Evolutionary conservation across 2,329 filamentous ascomycete genomes (phyloP).

Genomic region (Keithomyces neogunnii): DNA sequence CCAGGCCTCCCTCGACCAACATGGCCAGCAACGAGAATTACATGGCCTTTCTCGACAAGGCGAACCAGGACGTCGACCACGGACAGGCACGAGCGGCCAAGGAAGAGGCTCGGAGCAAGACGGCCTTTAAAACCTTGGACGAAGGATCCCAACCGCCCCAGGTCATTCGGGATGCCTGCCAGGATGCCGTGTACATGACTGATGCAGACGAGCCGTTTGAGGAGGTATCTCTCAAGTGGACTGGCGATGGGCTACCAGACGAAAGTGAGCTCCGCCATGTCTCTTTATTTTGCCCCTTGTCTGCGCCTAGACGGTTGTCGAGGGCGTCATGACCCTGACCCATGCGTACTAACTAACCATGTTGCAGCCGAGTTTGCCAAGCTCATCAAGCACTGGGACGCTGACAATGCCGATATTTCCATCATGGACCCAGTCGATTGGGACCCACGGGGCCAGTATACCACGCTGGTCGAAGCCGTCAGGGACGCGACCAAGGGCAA

Average conservation of each 20-base stretch:
- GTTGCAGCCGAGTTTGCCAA: conserved; percentile 59
- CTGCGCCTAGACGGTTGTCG: too few relatives aligned
- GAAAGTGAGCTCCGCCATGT: conserved; percentile 41
- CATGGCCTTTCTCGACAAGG: conserved; percentile 76
- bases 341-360: background rate
- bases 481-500: conserved; percentile 52
- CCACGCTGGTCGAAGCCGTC: conserved; percentile 59
- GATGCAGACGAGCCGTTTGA: conserved; percentile 84
- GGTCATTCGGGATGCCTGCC: conserved; percentile 39
- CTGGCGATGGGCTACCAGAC: conserved; percentile 45
- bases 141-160: conserved; percentile 51
- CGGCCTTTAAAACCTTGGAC: conserved; percentile 44
- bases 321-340: too few relatives aligned
- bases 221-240: conserved; percentile 60
- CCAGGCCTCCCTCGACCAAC: conserved; percentile 10
- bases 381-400: conserved; percentile 51
- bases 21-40: conserved; percentile 80
- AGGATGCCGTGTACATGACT: conserved; percentile 60
- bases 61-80: conserved; percentile 67
- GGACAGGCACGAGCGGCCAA: conserved; percentile 10
- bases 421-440: conserved; percentile 64
- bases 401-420: conserved; percentile 48
- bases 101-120: conserved; percentile 12
- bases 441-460: conserved; percentile 65
- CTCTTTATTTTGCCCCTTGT: background rate